phyloP scores from a whole-genome alignment of 192 early-diverging fungal species.

The Geosiphon pyriformis region DNA sequence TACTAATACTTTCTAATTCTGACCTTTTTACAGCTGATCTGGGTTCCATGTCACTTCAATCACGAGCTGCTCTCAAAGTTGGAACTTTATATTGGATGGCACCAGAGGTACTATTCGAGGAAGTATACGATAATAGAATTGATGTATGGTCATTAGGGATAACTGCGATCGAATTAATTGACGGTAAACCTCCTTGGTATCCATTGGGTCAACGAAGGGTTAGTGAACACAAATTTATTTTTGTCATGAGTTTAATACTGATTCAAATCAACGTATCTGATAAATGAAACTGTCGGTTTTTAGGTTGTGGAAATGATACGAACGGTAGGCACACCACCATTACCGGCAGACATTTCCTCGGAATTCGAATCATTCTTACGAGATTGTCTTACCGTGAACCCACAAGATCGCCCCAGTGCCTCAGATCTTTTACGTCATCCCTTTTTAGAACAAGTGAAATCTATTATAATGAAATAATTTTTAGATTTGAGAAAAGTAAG shows the following conservation, averaged over 20 bases:
- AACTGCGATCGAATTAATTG: constrained; percentile 44
- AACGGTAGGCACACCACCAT: constrained; percentile 21
- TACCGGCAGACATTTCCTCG: constrained; percentile 10
- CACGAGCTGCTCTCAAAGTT: constrained; percentile 11
- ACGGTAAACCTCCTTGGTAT: constrained; percentile 43
- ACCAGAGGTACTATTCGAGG: constrained; percentile 42
- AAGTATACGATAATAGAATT: constrained; percentile 41
- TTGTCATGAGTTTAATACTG: background rate
- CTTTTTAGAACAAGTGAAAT: background rate
- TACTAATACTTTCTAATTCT: too few relatives aligned
- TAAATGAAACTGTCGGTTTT: background rate
- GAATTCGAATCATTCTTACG: constrained; percentile 21
- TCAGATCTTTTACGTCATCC: constrained; percentile 1
- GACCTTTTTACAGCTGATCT: constrained; percentile 14
- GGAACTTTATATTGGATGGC: constrained; percentile 39
- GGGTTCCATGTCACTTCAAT: constrained; percentile 13
- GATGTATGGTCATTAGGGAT: constrained; percentile 53
- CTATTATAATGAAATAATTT: background rate
- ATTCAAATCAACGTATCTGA: background rate
- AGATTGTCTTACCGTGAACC: constrained; percentile 9
- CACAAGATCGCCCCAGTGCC: constrained; percentile 9
- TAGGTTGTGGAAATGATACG: constrained; percentile 16
- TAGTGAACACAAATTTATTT: background rate
- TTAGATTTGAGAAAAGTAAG: too few relatives aligned
- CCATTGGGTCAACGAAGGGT: constrained; percentile 20